These are phyloP conservation scores for Saxophila tyrrhenica DNA, from an alignment of 495 filamentous ascomycete genomes.

Conservation along the genomic window DNA sequence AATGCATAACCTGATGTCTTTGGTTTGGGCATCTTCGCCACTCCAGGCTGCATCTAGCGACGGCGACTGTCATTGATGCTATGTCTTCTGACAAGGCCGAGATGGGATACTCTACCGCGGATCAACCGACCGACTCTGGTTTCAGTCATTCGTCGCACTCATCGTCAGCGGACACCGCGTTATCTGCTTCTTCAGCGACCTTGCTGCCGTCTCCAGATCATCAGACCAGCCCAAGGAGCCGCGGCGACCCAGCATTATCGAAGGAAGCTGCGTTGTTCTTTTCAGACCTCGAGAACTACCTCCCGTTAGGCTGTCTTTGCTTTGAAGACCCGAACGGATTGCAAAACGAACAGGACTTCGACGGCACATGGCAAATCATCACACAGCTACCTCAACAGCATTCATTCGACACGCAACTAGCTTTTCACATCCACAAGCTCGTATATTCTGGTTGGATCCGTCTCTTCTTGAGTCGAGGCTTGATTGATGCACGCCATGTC, in stretches of 20 bases:
- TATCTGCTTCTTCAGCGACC: neutral
- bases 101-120: no score
- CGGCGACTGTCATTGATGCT: no score
- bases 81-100: no score
- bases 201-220: neutral
- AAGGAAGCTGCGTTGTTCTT: constrained; percentile 1
- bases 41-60: no score
- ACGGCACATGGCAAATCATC: constrained; percentile 4
- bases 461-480: constrained; percentile 3
- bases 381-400: neutral
- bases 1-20: no score
- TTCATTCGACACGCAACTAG: neutral
- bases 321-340: neutral
- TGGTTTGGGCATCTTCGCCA: no score
- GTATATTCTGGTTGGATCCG: constrained; percentile 11
- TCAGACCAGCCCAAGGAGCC: neutral
- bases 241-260: neutral
- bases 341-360: neutral
- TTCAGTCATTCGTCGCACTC: no score
- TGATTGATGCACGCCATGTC: neutral
- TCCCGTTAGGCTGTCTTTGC: constrained; percentile 7
- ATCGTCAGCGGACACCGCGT: no score
- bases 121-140: no score
- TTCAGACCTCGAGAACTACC: constrained; percentile 6
- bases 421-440: constrained; percentile 2